These are phyloP conservation scores for Phaeophleospora eucalypticola DNA, from an alignment of 2,329 filamentous ascomycete species.

Conservation along the genomic window DNA sequence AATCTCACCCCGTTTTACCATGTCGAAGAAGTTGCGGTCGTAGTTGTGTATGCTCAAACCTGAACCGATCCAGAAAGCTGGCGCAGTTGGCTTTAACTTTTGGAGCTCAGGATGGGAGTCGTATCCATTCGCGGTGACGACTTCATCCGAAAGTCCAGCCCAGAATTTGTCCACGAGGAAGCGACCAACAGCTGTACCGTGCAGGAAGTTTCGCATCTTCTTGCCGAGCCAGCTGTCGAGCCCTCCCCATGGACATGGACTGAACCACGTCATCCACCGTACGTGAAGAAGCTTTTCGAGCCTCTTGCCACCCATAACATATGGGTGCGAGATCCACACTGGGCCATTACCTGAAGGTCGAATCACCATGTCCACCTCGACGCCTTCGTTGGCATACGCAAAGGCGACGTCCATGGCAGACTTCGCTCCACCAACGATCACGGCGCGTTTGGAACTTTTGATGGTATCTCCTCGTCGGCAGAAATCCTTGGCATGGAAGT, in stretches of 20 bases:
- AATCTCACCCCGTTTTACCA: slow-evolving; percentile 54
- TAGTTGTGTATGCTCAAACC: slow-evolving; percentile 54
- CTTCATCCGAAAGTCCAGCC: slow-evolving; percentile 53
- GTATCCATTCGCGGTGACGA: slow-evolving; percentile 46
- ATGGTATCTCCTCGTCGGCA: slow-evolving; percentile 36
- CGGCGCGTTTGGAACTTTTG: slow-evolving; percentile 40
- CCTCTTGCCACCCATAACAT: slow-evolving; percentile 62
- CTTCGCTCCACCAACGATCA: slow-evolving; percentile 60
- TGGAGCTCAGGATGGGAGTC: slow-evolving; percentile 39
- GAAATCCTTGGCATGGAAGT: slow-evolving; percentile 59
- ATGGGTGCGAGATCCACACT: slow-evolving; percentile 56
- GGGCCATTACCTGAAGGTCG: slow-evolving; percentile 57
- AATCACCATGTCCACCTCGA: slow-evolving; percentile 55
- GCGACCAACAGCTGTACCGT: slow-evolving; percentile 55
- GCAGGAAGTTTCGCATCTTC: slow-evolving; percentile 51
- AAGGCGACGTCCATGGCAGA: slow-evolving; percentile 62
- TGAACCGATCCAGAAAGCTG: slow-evolving; percentile 45
- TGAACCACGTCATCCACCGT: slow-evolving; percentile 68
- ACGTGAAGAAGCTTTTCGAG: slow-evolving; percentile 65
- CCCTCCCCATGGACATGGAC: slow-evolving; percentile 67
- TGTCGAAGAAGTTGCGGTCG: slow-evolving; percentile 51
- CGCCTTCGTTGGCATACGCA: slow-evolving; percentile 50
- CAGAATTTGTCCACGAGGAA: slow-evolving; percentile 55
- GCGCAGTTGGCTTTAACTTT: slow-evolving; percentile 41
- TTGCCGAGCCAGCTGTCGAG: slow-evolving; percentile 53